Percentiles rank a stretch among this genome's conserved stretches.
Evolutionary conservation across 2,329 filamentous ascomycete species (phyloP).

Genomic region (Emericellopsis cladophorae): DNA sequence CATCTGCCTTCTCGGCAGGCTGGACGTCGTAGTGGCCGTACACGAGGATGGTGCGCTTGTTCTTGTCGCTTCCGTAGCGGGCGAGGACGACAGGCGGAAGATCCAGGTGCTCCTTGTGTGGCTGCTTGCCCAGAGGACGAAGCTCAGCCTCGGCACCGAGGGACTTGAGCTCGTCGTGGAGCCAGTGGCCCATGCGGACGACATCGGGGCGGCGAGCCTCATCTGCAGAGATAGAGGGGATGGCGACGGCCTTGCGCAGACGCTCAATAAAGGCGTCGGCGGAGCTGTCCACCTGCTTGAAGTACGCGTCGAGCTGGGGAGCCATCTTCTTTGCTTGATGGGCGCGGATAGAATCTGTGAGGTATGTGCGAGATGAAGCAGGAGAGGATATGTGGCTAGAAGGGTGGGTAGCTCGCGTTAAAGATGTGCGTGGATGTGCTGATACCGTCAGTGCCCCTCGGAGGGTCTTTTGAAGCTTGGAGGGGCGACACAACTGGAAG

Average conservation of each 20-base stretch:
- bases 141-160: conserved; percentile 83
- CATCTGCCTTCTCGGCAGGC: conserved; percentile 83
- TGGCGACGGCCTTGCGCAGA: conserved; percentile 83
- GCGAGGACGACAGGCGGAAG: conserved; percentile 87
- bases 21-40: conserved; percentile 99
- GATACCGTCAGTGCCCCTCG: neutral
- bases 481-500: too few relatives aligned
- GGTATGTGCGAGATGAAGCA: conserved; percentile 26
- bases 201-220: conserved; percentile 83
- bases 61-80: conserved; percentile 83
- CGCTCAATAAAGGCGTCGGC: conserved; percentile 78
- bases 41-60: conserved; percentile 88
- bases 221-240: conserved; percentile 89
- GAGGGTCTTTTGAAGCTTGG: conserved; percentile 1
- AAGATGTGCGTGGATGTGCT: neutral
- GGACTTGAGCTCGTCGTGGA: conserved; percentile 67
- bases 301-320: conserved; percentile 81
- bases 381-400: conserved; percentile 1
- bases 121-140: conserved; percentile 80
- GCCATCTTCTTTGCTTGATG: conserved; percentile 70
- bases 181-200: conserved; percentile 89
- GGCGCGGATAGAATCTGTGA: conserved; percentile 36
- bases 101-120: conserved; percentile 77
- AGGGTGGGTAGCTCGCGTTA: conserved; percentile 8
- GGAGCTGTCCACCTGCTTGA: conserved; percentile 78